Percentiles rank a stretch among this genome's conserved stretches.
Evolutionary conservation across 2,329 filamentous ascomycete species (phyloP).

Genomic region (Verticillium zaregamsianum): DNA sequence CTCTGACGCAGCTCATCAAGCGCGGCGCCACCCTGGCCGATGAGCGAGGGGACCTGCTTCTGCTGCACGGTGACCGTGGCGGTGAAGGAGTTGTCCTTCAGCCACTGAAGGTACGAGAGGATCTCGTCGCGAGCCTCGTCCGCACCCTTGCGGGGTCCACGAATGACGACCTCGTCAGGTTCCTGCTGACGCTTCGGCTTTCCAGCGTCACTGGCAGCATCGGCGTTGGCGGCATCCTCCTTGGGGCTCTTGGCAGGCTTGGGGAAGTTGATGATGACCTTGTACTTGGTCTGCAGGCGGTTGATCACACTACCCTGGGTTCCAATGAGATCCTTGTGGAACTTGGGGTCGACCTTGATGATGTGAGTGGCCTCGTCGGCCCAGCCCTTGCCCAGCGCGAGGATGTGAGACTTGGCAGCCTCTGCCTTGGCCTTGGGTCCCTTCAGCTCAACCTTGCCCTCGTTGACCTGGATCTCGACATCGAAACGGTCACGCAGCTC

Average conservation of each 20-base stretch:
- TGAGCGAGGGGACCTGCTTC: slow-evolving; percentile 88
- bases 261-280: slow-evolving; percentile 94
- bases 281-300: slow-evolving; percentile 86
- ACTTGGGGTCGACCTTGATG: slow-evolving; percentile 89
- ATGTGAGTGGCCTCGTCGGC: slow-evolving; percentile 87
- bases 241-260: slow-evolving; percentile 56
- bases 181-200: slow-evolving; percentile 68
- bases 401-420: slow-evolving; percentile 77
- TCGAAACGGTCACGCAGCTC: slow-evolving; percentile 64
- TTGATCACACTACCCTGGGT: slow-evolving; percentile 84
- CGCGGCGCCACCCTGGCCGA: slow-evolving; percentile 83
- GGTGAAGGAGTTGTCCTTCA: slow-evolving; percentile 80
- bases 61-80: slow-evolving; percentile 82
- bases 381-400: slow-evolving; percentile 72
- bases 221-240: slow-evolving; percentile 68
- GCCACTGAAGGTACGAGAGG: slow-evolving; percentile 80
- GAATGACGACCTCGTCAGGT: slow-evolving; percentile 83
- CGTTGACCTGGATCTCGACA: slow-evolving; percentile 80
- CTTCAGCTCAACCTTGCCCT: slow-evolving; percentile 93
- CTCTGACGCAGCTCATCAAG: slow-evolving; percentile 84
- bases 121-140: slow-evolving; percentile 91
- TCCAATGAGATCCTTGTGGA: slow-evolving; percentile 90
- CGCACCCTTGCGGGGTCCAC: slow-evolving; percentile 87
- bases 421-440: slow-evolving; percentile 94
- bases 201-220: slow-evolving; percentile 64